These are phyloP conservation scores for Arachnopeziza araneosa DNA, from an alignment of 2,329 filamentous ascomycete species.

Conservation along the genomic window DNA sequence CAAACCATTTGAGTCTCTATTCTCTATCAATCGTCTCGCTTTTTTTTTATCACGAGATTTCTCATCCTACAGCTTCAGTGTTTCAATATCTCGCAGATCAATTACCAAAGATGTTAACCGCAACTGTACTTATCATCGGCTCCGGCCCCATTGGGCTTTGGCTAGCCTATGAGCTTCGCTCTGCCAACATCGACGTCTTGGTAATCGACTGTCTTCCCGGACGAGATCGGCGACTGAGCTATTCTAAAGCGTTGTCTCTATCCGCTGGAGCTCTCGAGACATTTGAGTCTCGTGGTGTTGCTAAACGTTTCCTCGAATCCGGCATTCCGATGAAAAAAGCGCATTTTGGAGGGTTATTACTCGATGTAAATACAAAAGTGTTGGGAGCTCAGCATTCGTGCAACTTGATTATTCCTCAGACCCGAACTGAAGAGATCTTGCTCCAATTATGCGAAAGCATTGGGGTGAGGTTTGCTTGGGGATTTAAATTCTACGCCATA, in stretches of 20 bases:
- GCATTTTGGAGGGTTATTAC: constrained; percentile 15
- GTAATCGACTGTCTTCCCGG: constrained; percentile 33
- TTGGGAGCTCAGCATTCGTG: constrained; percentile 30
- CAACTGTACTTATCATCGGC: constrained; percentile 71
- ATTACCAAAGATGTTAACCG: too few relatives aligned
- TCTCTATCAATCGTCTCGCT: too few relatives aligned
- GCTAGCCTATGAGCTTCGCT: constrained; percentile 48
- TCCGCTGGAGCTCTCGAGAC: constrained; percentile 86
- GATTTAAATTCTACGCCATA: constrained; percentile 27
- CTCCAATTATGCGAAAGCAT: constrained; percentile 26
- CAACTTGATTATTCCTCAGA: constrained; percentile 32
- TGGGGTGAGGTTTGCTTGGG: constrained; percentile 28
- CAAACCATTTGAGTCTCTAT: too few relatives aligned
- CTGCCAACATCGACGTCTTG: constrained; percentile 32
- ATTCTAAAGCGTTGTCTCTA: constrained; percentile 78
- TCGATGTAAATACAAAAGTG: constrained; percentile 26
- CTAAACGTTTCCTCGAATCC: constrained; percentile 32
- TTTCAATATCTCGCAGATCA: too few relatives aligned
- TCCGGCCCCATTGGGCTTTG: constrained; percentile 85
- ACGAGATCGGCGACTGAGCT: constrained; percentile 27
- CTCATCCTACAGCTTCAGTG: too few relatives aligned
- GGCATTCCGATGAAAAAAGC: constrained; percentile 37
- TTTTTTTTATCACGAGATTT: too few relatives aligned
- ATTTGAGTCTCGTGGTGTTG: constrained; percentile 40
- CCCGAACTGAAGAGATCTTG: constrained; percentile 33